Evolutionary conservation across 2,329 filamentous ascomycete species (phyloP), one percentile per base, ranked within the genome.

Genomic region (Thelonectria discophora): DNA sequence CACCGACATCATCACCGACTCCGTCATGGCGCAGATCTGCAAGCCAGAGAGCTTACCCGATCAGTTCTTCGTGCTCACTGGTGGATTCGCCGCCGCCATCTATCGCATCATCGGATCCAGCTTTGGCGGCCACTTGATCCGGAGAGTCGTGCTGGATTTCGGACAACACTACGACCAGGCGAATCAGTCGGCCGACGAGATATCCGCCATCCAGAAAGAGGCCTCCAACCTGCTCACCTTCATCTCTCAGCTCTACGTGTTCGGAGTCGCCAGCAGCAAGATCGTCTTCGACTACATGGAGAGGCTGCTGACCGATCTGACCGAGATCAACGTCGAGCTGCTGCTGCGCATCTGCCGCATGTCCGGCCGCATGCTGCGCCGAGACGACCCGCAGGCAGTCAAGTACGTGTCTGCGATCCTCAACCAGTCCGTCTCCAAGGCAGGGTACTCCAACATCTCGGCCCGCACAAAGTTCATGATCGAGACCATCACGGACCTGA

Each of bases 401-500:
- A 97, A 97, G 75, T 92, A 97, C 64, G 95, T 99, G 64, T 89
- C 97, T 6, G 81, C 90, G 11, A 83, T 93, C 51, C 85, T 98
- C 60, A 91, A 92, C 66, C 88, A 89, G 20, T 87, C 89, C 1
- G 86, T 94, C 3, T 81, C 86, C 1, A 88, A 87, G 62, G 80
- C 84, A 37, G 91, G 90, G 5, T 87, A 91, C 70, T 81, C 81
- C 12, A 90, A 88, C 18, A 81, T 97, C 27, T 94, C 93, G 1
- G 91, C 94, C 10, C 89, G 95, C 58, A 97, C 94, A 1, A 96
- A 91, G 68, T 97, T 97, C 78, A 98, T 98, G 94, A 91, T 99
- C 53, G 94, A 98, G 72, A 95, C 91, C 1, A 97, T 99, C 75
- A 93, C 91, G 61, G 92, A 97, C 71, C 83, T 99, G 30, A 97